Conservation (phyloP, 441 rosid genomes). For the Euphorbia corollata region DNA sequence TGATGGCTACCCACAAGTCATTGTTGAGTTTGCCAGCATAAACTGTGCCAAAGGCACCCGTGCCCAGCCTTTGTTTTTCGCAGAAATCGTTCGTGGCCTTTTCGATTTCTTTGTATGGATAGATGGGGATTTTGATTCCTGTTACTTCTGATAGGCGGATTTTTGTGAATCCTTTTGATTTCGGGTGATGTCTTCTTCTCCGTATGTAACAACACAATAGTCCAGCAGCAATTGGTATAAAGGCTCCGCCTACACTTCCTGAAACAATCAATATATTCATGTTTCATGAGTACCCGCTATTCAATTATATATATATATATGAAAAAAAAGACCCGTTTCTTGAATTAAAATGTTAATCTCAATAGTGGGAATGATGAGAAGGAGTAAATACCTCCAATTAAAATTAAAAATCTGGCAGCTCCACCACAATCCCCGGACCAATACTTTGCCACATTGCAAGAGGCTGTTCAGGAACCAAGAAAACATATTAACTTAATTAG, state of each 20-base stretch:
- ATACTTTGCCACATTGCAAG: conserved; percentile 39
- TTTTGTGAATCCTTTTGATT: conserved; percentile 30
- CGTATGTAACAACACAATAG: conserved; percentile 33
- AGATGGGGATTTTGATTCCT: conserved; percentile 52
- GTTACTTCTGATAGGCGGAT: conserved; percentile 45
- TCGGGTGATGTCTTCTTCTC: conserved; percentile 25
- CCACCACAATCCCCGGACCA: conserved; percentile 52
- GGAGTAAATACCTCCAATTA: conserved; percentile 49
- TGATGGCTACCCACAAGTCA: conserved; percentile 62
- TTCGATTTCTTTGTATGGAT: conserved; percentile 63
- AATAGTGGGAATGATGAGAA: background rate
- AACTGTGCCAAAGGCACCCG: conserved; percentile 89
- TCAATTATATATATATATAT: too few species aligned
- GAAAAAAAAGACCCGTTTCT: too few species aligned
- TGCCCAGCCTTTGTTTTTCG: conserved; percentile 66
- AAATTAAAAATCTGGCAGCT: conserved; percentile 26
- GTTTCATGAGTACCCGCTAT: too few species aligned
- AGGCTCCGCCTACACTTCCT: conserved; percentile 46
- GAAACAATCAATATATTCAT: background rate
- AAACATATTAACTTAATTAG: background rate
- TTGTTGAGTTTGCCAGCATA: conserved; percentile 71
- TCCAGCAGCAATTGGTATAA: conserved; percentile 31
- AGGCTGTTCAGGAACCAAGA: conserved; percentile 10
- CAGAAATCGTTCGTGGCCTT: conserved; percentile 64
- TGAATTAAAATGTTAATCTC: background rate